These are phyloP conservation scores for Hypoxylon sp. DNA, from an alignment of 2,329 filamentous ascomycete genomes.

Conservation along the genomic window DNA sequence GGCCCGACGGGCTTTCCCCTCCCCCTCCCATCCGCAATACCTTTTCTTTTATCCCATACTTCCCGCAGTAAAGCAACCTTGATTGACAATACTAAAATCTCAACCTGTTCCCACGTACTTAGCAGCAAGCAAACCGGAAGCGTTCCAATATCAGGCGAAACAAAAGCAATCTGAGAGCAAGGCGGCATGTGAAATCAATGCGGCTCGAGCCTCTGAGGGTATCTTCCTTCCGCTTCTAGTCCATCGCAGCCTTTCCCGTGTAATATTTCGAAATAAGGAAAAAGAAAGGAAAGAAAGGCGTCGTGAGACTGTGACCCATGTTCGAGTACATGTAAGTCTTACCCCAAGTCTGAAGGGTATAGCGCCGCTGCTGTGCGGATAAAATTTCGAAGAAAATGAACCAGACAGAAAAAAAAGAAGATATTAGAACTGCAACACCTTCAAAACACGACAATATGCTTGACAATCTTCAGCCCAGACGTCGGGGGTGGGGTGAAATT, in stretches of 20 bases:
- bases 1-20: slow-evolving; percentile 19
- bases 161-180: slow-evolving; percentile 33
- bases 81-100: background rate
- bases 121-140: slow-evolving; percentile 9
- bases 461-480: background rate
- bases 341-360: slow-evolving; percentile 16
- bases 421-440: background rate
- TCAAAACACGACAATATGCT: background rate
- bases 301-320: slow-evolving; percentile 32
- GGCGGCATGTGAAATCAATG: slow-evolving; percentile 23
- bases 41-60: slow-evolving; percentile 27
- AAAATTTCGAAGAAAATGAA: slow-evolving; percentile 5
- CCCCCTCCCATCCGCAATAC: slow-evolving; percentile 17
- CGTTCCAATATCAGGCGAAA: background rate
- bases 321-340: slow-evolving; percentile 32
- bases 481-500: background rate
- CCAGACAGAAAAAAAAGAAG: slow-evolving; percentile 2
- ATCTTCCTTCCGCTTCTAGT: slow-evolving; percentile 40
- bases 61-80: slow-evolving; percentile 13
- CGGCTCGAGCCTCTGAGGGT: slow-evolving; percentile 34
- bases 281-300: slow-evolving; percentile 21
- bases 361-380: slow-evolving; percentile 10
- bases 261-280: slow-evolving; percentile 21
- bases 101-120: slow-evolving; percentile 1
- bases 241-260: slow-evolving; percentile 25